Conservation (phyloP, 768 basidiomycete genomes). For the Cystofilobasidium ferigula region DNA sequence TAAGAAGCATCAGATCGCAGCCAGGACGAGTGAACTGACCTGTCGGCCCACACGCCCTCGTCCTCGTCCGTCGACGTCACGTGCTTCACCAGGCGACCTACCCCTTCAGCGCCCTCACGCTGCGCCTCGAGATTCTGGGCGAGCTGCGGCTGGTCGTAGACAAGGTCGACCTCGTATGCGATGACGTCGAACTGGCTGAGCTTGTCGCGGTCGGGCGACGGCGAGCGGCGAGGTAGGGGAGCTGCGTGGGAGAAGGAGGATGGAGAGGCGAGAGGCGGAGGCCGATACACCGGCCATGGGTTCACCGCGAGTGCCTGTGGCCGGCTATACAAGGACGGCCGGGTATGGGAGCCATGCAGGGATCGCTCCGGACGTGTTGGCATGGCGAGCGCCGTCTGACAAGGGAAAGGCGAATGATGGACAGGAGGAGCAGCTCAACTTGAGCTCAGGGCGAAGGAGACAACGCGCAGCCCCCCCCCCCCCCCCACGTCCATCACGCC, state of each 20-base stretch:
- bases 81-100: slow-evolving; percentile 34
- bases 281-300: not conserved
- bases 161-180: slow-evolving; percentile 66
- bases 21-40: slow-evolving; percentile 44
- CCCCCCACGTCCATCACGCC: no score
- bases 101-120: not conserved
- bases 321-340: no score
- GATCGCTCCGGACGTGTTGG: no score
- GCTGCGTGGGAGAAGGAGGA: not conserved
- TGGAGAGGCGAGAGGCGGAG: not conserved
- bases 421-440: no score
- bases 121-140: slow-evolving; percentile 22
- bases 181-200: slow-evolving; percentile 41
- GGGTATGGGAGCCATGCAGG: no score
- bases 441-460: no score
- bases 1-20: not conserved
- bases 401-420: no score
- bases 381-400: no score
- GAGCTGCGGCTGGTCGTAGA: slow-evolving; percentile 40
- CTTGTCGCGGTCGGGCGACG: not conserved
- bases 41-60: slow-evolving; percentile 60
- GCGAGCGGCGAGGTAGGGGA: not conserved
- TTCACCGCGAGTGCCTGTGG: no score
- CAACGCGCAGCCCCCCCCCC: no score
- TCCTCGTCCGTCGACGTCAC: slow-evolving; percentile 31